Base-by-base conservation (phyloP, 352 stramenopile genomes). In the Phytopythium oedochilum region DNA sequence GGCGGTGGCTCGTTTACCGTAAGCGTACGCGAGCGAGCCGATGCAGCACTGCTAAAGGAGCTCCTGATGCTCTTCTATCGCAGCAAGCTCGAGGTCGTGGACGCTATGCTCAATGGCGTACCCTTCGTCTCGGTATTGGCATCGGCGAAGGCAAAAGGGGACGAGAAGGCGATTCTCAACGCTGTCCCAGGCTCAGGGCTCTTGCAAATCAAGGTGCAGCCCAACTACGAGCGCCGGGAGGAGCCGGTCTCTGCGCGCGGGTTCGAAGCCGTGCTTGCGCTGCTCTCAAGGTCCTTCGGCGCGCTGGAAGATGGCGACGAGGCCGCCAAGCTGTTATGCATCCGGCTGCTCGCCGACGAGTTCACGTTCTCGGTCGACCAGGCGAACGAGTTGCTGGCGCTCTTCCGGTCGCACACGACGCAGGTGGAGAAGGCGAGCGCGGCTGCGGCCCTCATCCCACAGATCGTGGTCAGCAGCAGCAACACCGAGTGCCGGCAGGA, bases 371-470 rank as follows among this genome's bases (percentile, higher is more conserved):
- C 60, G 2, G 66, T 82, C 12, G 66, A 78, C 18, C 64, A 88
- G 47, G 76, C 80, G 5, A 87, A 88, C 40, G 56, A 53, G 1
- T 47, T 91, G 40, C 57, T 91, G 17, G 56, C 64, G n/a, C 62
- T 89, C 22, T 91, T 91, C 35, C 62, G 75, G 38, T 65, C 64
- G 4, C 75, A 83, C 54, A 89, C 81, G 0, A 82, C 78, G 11
- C 81, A 89, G 45, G 70, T 88, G 2, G 81, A 91, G 44, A 87
- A 88, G 54, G 76, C 81, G 15, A 84, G 57, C 0, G 78, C 81
- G 12, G 81, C 78, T 12, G 81, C 77, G 2, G 65, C 64, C 9
- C 45, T 91, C 22, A 87, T 91, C 34, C 81, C 78, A 4, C 81
- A 88, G 53, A 91, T 91, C 26, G 54, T 61, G 12, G 53, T 60